These are phyloP conservation scores for Kregervanrija fluxuum DNA, from an alignment of 805 yeast genomes.

Conservation along the genomic window DNA sequence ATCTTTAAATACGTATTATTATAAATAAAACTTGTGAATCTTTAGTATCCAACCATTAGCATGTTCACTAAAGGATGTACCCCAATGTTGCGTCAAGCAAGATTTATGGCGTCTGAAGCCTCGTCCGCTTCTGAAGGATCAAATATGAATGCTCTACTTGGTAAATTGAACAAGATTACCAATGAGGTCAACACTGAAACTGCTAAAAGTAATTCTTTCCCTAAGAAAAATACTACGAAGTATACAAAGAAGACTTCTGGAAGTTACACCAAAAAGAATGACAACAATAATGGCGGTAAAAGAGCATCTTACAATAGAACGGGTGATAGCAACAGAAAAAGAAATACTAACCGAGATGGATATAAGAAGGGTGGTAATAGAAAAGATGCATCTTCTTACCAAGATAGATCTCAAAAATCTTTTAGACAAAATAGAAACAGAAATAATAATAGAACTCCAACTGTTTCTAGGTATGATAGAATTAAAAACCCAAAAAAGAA, in stretches of 20 bases:
- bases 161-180: constrained; percentile 3
- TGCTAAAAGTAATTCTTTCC: too few relatives aligned
- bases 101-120: neutral
- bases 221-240: too few relatives aligned
- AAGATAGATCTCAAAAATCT: too few relatives aligned
- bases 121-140: neutral
- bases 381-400: neutral
- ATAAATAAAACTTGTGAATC: too few relatives aligned
- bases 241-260: too few relatives aligned
- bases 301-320: neutral
- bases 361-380: neutral
- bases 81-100: too few relatives aligned
- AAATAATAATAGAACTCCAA: constrained; percentile 3
- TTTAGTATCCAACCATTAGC: too few relatives aligned
- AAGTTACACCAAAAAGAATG: neutral
- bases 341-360: neutral
- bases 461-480: constrained; percentile 11
- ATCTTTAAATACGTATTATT: too few relatives aligned
- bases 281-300: neutral
- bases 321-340: constrained; percentile 1
- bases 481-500: constrained; percentile 6
- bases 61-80: too few relatives aligned
- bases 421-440: neutral
- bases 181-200: neutral
- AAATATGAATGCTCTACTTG: constrained; percentile 3